Base-by-base conservation (phyloP, 2,329 filamentous ascomycete species). In the Acephala macrosclerotiorum region DNA sequence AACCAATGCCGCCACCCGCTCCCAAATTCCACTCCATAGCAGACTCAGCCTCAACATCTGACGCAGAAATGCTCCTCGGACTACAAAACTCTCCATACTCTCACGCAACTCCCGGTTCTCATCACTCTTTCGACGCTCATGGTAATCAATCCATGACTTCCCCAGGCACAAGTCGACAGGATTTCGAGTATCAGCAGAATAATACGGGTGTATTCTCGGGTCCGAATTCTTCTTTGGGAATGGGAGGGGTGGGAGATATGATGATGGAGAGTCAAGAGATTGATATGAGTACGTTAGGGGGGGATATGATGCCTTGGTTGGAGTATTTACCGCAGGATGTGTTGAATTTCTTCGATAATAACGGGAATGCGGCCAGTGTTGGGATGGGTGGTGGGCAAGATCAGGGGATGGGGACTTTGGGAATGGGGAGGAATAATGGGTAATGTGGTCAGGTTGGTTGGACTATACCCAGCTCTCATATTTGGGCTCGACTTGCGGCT, bases 221-320 rank as follows among this genome's bases (percentile, higher is more conserved):
- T 18, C 20, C 64, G 51, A 65, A 66, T 69, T 57, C 63, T 57
- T 70, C 68, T 57, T 62, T 71, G 58, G 72, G 74, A 6, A 71
- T 77, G 0, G 73, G 72, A 5, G 71, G 69, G 16, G 70, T 73
- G 42, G 49, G 75, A 56, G 79, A 80, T 68, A 90, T 94, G 79
- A 89, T 91, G 67, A 92, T 94, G 70, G 88, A 93, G 75, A 90
- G 87, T 66, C 91, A 92, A 68, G 91, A 94, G 69, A 87, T 95
- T 38, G 91, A 94, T 69, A 90, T 94, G 82, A 87, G 85, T 26
- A 80, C 86, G 4, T 79, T 94, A 20, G 89, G 87, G 1, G 85
- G 88, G 18, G 90, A 92, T 51, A 86, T 92, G 78, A 87, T 91
- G 82, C 87, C 89, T 0, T 94, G 91, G 90, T 80, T 94, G 12